Evolutionary conservation across 2,329 filamentous ascomycete species (phyloP).

Genomic region (Diaporthe vaccinii): DNA sequence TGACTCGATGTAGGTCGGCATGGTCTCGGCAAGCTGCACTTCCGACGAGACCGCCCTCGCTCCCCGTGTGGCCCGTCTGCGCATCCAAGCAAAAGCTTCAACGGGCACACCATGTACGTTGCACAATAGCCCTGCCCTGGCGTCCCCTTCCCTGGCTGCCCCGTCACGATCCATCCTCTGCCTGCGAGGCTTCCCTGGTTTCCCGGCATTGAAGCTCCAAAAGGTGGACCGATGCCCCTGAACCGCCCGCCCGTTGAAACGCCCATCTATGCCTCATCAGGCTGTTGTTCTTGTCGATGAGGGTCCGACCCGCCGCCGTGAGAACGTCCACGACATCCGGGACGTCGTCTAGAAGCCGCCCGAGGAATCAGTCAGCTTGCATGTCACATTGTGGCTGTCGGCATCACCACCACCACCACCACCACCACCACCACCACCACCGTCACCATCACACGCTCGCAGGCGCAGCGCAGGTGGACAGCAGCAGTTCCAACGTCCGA

Average conservation of each 20-base stretch:
- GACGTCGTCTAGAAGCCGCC: slow-evolving; percentile 16
- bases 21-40: slow-evolving; percentile 25
- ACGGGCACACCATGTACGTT: background rate
- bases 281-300: slow-evolving; percentile 29
- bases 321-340: slow-evolving; percentile 7
- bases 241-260: slow-evolving; percentile 28
- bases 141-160: background rate
- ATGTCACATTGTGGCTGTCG: slow-evolving; percentile 33
- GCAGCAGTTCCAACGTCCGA: background rate
- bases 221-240: slow-evolving; percentile 23
- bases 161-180: slow-evolving; percentile 21
- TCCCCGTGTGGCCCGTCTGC: background rate
- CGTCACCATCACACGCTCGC: background rate
- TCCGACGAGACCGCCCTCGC: slow-evolving; percentile 4
- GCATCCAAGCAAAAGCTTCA: background rate
- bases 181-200: slow-evolving; percentile 26
- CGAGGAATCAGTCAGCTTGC: background rate
- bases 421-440: background rate
- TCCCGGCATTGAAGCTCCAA: background rate
- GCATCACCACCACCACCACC: slow-evolving; percentile 1
- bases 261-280: slow-evolving; percentile 12
- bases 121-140: background rate
- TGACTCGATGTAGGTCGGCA: slow-evolving; percentile 18
- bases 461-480: background rate
- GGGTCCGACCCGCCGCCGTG: background rate